A percentile compares a stretch with the other conserved stretches of the same genome.
These are phyloP conservation scores for Closterium sp. DNA, from an alignment of 139 green algal genomes.

Conservation along the genomic window DNA sequence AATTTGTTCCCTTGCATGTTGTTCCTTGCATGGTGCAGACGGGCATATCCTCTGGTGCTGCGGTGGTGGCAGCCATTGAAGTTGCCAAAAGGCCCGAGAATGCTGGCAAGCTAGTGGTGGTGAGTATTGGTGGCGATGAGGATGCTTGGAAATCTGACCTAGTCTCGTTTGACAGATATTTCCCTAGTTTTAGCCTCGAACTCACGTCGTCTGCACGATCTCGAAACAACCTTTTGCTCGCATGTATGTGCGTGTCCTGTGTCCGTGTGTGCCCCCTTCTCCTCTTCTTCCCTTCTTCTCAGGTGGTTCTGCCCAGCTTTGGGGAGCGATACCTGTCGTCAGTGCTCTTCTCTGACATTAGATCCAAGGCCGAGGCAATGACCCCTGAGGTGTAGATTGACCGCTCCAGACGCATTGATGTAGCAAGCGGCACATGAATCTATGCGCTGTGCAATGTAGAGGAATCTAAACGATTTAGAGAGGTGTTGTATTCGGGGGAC, in stretches of 20 bases:
- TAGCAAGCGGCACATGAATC: no score
- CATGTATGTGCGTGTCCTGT: neutral
- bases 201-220: neutral
- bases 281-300: neutral
- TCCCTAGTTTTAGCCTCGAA: neutral
- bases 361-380: slow-evolving; percentile 59
- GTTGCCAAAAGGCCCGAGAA: slow-evolving; percentile 85
- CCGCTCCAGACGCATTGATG: no score
- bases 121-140: neutral
- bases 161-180: no score
- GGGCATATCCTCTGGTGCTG: slow-evolving; percentile 83
- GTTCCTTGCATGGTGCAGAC: neutral
- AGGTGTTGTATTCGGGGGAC: no score
- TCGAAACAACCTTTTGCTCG: neutral
- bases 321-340: slow-evolving; percentile 93
- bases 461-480: no score
- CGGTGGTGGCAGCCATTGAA: slow-evolving; percentile 63
- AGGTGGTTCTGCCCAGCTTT: slow-evolving; percentile 82
- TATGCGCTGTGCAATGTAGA: no score
- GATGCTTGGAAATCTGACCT: neutral
- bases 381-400: neutral
- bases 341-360: slow-evolving; percentile 77
- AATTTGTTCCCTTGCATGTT: no score
- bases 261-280: neutral
- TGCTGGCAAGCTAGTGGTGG: slow-evolving; percentile 59